Conservation (phyloP, 164 flowering plant genomes). For the Stephania yunnanensis region DNA sequence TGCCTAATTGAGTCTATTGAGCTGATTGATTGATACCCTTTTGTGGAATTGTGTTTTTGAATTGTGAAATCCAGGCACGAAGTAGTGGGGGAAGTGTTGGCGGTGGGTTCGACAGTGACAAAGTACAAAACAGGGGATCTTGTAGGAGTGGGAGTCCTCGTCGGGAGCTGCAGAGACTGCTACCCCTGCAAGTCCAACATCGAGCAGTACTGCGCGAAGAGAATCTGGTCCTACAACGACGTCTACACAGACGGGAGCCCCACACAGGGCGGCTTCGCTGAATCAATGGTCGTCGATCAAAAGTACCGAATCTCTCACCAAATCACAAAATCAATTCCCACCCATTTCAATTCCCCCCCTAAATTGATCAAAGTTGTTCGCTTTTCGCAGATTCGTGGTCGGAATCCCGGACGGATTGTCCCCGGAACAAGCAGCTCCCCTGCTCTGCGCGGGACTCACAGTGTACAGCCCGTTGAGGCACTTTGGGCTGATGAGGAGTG, state of each 20-base stretch:
- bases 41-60: not conserved
- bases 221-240: constrained; percentile 85
- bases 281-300: constrained; percentile 67
- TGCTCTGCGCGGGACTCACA: constrained; percentile 17
- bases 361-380: not conserved
- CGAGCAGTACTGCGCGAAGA: constrained; percentile 92
- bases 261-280: constrained; percentile 90
- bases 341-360: not conserved
- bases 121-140: constrained; percentile 13
- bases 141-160: constrained; percentile 14
- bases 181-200: constrained; percentile 55
- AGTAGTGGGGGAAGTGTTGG: constrained; percentile 15
- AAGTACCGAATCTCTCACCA: constrained; percentile 35
- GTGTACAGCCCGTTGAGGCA: constrained; percentile 18
- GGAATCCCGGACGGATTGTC: constrained; percentile 16
- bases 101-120: constrained; percentile 14
- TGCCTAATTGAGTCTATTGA: no score
- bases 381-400: constrained; percentile 13
- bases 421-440: constrained; percentile 17
- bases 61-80: constrained; percentile 10
- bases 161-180: constrained; percentile 31
- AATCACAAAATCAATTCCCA: no score
- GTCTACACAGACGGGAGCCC: constrained; percentile 82
- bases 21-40: not conserved
- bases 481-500: constrained; percentile 7